Base-by-base conservation (phyloP, 2,329 filamentous ascomycete genomes). In the Polychaeton citri region DNA sequence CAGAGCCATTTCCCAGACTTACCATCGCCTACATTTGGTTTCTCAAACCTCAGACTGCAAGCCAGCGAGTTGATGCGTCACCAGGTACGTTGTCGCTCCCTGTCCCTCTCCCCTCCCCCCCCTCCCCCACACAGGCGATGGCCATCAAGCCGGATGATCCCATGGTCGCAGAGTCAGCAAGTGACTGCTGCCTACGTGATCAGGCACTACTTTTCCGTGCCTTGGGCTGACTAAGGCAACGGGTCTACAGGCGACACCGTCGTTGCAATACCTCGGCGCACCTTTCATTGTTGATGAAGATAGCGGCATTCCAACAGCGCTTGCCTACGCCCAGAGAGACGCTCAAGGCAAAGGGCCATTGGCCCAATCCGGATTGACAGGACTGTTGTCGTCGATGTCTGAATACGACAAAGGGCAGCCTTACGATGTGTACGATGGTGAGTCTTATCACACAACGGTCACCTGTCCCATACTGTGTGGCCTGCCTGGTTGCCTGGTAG, bases 351-450 rank as follows among this genome's bases (percentile, higher is more conserved):
- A 63, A 57, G 66, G 66, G 64, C 63, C 66, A 44, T 58, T 64
- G 61, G 65, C 65, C 61, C 69, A 66, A 58, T 63, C 65, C 31
- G 53, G 55, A 37, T 50, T 50, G 37, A 43, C 47, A 35, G 47
- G 44, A 36, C 43, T 50, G 46, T 51, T 76, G 52, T 65, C 82
- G 63, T 76, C 80, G 62, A 87, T 87, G 81, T 80, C 82, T 60
- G 79, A 79, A 63, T 87, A 85, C 69, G 69, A 71, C 54, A 93
- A 92, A 64, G 63, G 75, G 40, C 76, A 81, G 59, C 69, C 77
- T 62, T 70, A 79, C 60, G 80, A 79, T 59, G 73, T 87, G 66
- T 81, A 88, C 63, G 81, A 86, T 92, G 68, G 84, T 78, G 40
- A 37, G 30, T 17, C 33, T 30, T 41, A 10, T n/a, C n/a, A n/a